These are phyloP conservation scores for Cyberlindnera xylosilytica DNA, from an alignment of 805 yeast genomes.

Conservation along the genomic window DNA sequence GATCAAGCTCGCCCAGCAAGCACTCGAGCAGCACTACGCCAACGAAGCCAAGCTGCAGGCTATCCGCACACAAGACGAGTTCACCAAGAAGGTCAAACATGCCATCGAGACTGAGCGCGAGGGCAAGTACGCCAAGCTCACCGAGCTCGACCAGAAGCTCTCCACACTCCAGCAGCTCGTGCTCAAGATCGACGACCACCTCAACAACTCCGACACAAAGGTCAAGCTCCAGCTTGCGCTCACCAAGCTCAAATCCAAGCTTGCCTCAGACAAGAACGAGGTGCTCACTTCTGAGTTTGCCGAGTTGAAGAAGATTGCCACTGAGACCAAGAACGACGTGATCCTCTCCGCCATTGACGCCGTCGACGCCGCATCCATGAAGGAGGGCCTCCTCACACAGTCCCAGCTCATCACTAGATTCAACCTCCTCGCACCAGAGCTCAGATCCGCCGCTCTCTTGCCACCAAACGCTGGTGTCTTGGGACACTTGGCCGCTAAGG, in stretches of 20 bases:
- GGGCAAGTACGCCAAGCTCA: constrained; percentile 70
- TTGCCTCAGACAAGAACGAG: constrained; percentile 37
- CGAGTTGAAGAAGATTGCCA: constrained; percentile 31
- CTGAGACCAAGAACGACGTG: constrained; percentile 43
- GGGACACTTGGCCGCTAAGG: constrained; percentile 80
- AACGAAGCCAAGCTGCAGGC: constrained; percentile 69
- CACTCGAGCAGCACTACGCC: constrained; percentile 66
- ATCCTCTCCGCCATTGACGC: constrained; percentile 45
- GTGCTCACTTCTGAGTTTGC: constrained; percentile 27
- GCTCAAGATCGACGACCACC: constrained; percentile 34
- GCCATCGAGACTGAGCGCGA: constrained; percentile 72
- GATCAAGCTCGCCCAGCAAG: constrained; percentile 61
- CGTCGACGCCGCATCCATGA: constrained; percentile 42
- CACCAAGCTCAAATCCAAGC: constrained; percentile 37
- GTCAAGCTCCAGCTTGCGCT: constrained; percentile 43
- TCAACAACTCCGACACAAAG: constrained; percentile 37
- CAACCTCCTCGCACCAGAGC: constrained; percentile 76
- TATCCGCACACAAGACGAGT: constrained; percentile 64
- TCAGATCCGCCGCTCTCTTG: constrained; percentile 81
- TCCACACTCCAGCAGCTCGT: constrained; percentile 55
- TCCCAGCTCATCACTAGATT: constrained; percentile 29
- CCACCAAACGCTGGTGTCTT: constrained; percentile 96
- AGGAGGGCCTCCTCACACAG: constrained; percentile 52
- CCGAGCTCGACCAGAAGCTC: constrained; percentile 53
- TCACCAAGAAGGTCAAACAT: constrained; percentile 53